Percentiles rank a stretch among this genome's conserved stretches.
Evolutionary conservation across 2,329 filamentous ascomycete species (phyloP).

Genomic region (Penicillium paneum): DNA sequence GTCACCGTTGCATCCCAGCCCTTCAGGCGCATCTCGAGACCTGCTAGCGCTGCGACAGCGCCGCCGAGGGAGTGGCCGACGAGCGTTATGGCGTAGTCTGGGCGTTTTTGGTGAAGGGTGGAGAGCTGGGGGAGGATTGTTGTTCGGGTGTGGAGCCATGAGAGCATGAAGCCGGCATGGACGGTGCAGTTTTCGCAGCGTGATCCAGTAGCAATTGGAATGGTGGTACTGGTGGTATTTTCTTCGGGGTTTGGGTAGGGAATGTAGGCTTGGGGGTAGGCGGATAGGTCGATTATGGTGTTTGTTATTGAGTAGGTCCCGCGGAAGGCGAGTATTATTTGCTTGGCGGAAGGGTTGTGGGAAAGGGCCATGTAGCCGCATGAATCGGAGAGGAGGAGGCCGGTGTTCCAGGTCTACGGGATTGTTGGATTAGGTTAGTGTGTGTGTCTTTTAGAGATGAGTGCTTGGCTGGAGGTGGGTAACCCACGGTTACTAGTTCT

Average conservation of each 20-base stretch:
- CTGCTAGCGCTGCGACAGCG: conserved; percentile 83
- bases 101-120: conserved; percentile 58
- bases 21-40: conserved; percentile 72
- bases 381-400: conserved; percentile 78
- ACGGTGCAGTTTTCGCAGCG: conserved; percentile 85
- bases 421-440: conserved; percentile 1
- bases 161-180: conserved; percentile 81
- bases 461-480: background rate
- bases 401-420: conserved; percentile 77
- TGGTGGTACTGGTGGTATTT: conserved; percentile 37
- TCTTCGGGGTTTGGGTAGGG: conserved; percentile 63
- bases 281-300: conserved; percentile 84
- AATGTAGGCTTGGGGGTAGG: conserved; percentile 82
- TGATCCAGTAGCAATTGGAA: conserved; percentile 36
- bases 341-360: conserved; percentile 56
- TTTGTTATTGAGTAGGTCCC: conserved; percentile 94
- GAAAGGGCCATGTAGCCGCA: conserved; percentile 94
- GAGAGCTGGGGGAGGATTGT: conserved; percentile 67
- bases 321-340: conserved; percentile 83
- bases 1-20: conserved; percentile 76
- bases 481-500: conserved; percentile 65
- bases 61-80: conserved; percentile 92
- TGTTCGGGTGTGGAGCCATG: conserved; percentile 73
- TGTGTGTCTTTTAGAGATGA: background rate
- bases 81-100: conserved; percentile 69